Evolutionary conservation across 1,284 basidiomycete genomes (phyloP).

Genomic region (Heterobasidion occidentale): DNA sequence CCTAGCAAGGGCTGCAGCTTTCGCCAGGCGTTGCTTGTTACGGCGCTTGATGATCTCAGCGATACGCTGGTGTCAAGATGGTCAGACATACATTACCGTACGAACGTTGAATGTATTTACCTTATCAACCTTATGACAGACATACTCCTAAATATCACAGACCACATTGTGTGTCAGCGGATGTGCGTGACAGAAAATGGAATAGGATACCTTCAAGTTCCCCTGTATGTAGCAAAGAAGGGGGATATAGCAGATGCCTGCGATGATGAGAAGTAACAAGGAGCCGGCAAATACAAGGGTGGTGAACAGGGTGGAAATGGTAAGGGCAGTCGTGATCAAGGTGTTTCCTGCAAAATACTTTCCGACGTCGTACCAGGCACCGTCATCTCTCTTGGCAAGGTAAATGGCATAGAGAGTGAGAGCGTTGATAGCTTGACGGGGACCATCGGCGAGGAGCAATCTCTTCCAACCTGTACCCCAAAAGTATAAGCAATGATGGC

Average conservation of each 20-base stretch:
- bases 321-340: conserved; percentile 76
- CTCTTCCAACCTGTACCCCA: conserved; percentile 83
- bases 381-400: conserved; percentile 63
- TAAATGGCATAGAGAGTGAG: conserved; percentile 91
- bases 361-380: conserved; percentile 57
- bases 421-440: conserved; percentile 95
- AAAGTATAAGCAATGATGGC: conserved; percentile 2
- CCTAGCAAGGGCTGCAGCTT: conserved; percentile 78
- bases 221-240: conserved; percentile 93
- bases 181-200: background rate
- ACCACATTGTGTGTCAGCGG: background rate
- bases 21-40: conserved; percentile 79
- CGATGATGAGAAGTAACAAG: conserved; percentile 73
- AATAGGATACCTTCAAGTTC: conserved; percentile 71
- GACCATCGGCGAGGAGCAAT: conserved; percentile 89
- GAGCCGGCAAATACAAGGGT: conserved; percentile 84
- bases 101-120: conserved; percentile 26
- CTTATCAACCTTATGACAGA: conserved; percentile 98
- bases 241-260: conserved; percentile 87
- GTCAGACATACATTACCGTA: conserved; percentile 1
- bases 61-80: conserved; percentile 56
- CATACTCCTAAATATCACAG: conserved; percentile 79
- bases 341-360: conserved; percentile 66
- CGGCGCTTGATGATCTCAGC: conserved; percentile 89
- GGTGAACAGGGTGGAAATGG: conserved; percentile 87